Conservation (phyloP, 768 basidiomycete genomes). For the Leccinum boreale region DNA sequence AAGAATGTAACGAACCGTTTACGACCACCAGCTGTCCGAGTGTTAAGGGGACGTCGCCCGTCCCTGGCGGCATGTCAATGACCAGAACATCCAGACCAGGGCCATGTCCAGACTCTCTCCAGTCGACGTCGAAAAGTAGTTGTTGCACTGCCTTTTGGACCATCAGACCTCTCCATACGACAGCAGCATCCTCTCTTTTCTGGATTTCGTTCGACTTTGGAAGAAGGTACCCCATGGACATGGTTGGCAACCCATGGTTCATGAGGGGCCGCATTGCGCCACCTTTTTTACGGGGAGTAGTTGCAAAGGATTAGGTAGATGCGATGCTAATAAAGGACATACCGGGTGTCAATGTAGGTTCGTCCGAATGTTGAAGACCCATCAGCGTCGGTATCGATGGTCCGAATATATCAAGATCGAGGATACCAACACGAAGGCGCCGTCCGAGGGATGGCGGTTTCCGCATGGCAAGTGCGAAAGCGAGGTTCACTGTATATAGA, state of each 20-base stretch:
- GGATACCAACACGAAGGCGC: constrained; percentile 71
- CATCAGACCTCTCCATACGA: constrained; percentile 98
- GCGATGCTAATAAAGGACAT: constrained; percentile 18
- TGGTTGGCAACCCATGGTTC: constrained; percentile 88
- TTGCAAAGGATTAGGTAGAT: background rate
- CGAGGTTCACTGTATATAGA: constrained; percentile 64
- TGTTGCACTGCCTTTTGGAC: constrained; percentile 98
- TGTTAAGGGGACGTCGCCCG: constrained; percentile 92
- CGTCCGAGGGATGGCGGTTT: constrained; percentile 31
- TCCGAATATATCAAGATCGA: constrained; percentile 96
- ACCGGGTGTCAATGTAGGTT: constrained; percentile 76
- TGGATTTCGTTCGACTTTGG: constrained; percentile 48
- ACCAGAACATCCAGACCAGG: constrained; percentile 79
- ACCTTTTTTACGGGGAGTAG: constrained; percentile 34
- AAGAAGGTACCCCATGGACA: constrained; percentile 97
- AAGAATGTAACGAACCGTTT: constrained; percentile 56
- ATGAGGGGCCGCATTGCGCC: constrained; percentile 78
- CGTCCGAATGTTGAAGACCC: constrained; percentile 75
- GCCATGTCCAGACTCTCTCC: constrained; percentile 44
- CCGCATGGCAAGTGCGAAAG: constrained; percentile 62
- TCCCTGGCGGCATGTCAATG: constrained; percentile 96
- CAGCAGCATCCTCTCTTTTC: constrained; percentile 65
- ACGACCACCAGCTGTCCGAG: constrained; percentile 84
- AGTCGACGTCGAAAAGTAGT: constrained; percentile 93
- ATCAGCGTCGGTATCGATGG: constrained; percentile 92